Base-by-base conservation (phyloP, 2,329 filamentous ascomycete genomes). In the Colletotrichum navitas region DNA sequence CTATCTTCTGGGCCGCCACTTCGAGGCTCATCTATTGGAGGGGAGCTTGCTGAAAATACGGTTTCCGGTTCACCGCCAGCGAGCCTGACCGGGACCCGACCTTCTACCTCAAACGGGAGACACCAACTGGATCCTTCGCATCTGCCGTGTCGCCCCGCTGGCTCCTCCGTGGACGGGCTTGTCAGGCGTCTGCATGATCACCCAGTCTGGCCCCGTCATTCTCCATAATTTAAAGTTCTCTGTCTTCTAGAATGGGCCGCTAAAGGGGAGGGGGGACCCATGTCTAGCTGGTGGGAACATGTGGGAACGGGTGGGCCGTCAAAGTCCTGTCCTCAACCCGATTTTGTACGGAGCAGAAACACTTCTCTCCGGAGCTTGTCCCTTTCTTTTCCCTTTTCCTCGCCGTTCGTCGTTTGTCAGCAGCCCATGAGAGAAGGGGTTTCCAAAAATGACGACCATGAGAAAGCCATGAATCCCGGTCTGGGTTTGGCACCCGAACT, bases 371-470 rank as follows among this genome's bases (percentile, higher is more conserved):
- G 29, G 4, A 29, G 29, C 6, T 10, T 41, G 21, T 11, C 7
- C 16, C 11, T 8, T 12, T 7, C 8, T 47, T 24, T 24, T 7
- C 43, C 43, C 2, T 47, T 47, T 47, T 2, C 10, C 45, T 47
- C 45, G 24, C 58, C 24, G 65, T 49, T 59, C 12, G 64, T 52
- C 58, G 59, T 63, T 63, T 63, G 65, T 71, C 69, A 71, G 69
- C 65, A 39, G 55, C 6, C 18, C 59, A 64, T 68, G 65, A 60
- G 65, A 64, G 68, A 65, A 71, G 63, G 65, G 45, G 52, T 41
- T 72, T 63, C 55, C 70, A 71, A 71, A 71, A 72, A 71, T 66
- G 70, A 72, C 52, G 60, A 68, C 72, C 69, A 73, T 73, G 72
- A 69, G 72, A 69, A 72, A 72, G 64, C 72, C 60, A 63, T 64